A percentile compares a stretch with the other conserved stretches of the same genome.
Conservation (phyloP, 257 asterid species). For the Cordia subcordata region DNA sequence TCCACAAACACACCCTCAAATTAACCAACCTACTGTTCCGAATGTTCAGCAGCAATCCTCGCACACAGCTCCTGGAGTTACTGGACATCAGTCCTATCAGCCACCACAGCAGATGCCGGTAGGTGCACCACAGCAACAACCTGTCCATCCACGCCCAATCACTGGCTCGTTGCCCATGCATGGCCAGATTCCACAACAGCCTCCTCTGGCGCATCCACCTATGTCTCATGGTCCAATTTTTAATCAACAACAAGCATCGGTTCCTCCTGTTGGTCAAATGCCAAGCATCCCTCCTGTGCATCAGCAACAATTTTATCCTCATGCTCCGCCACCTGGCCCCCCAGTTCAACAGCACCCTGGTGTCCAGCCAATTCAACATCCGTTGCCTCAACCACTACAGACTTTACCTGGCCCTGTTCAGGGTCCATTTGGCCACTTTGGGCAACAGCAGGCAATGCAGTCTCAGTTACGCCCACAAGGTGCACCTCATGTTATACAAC, state of each 20-base stretch:
- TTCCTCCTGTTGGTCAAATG: conserved; percentile 49
- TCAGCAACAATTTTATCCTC: conserved; percentile 55
- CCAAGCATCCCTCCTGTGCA: conserved; percentile 31
- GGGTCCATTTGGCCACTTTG: conserved; percentile 41
- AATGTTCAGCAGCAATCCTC: conserved; percentile 35
- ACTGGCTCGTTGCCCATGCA: conserved; percentile 45
- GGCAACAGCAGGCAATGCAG: conserved; percentile 47
- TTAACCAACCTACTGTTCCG: conserved; percentile 45
- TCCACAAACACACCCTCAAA: conserved; percentile 48
- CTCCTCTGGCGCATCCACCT: conserved; percentile 46
- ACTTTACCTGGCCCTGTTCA: conserved; percentile 41
- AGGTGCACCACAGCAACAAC: conserved; percentile 44
- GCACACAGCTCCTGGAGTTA: conserved; percentile 44
- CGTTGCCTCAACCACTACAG: conserved; percentile 54
- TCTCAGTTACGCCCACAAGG: conserved; percentile 53
- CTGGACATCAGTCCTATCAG: conserved; percentile 66
- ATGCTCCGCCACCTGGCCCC: conserved; percentile 37
- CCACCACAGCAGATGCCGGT: conserved; percentile 46
- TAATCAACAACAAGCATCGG: conserved; percentile 40
- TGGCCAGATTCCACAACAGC: conserved; percentile 54
- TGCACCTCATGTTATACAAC: conserved; percentile 40
- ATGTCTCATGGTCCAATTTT: conserved; percentile 39
- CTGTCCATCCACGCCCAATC: conserved; percentile 29
- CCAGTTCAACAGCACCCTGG: conserved; percentile 50
- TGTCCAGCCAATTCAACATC: conserved; percentile 48